These are phyloP conservation scores for Oidiodendron maius DNA, from an alignment of 495 filamentous ascomycete species.

Conservation along the genomic window DNA sequence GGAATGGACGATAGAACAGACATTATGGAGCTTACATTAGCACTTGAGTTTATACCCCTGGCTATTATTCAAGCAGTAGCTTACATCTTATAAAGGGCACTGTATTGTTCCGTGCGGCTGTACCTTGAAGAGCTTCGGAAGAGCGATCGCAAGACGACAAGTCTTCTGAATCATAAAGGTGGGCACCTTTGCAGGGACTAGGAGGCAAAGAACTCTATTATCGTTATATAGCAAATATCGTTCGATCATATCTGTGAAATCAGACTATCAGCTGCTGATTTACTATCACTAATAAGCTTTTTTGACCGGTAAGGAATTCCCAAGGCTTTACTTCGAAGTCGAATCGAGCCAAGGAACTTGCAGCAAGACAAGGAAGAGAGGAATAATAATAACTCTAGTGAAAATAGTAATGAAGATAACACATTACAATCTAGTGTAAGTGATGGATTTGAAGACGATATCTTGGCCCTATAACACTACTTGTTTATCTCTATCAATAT, in stretches of 20 bases:
- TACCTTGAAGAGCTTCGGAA: conserved; percentile 32
- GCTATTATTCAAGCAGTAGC: no score
- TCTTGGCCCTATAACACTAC: conserved; percentile 31
- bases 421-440: conserved; percentile 13
- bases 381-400: background rate
- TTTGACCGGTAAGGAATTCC: conserved; percentile 27
- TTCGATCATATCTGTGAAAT: no score
- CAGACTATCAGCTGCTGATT: conserved; percentile 21
- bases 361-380: background rate
- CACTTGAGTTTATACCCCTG: conserved; percentile 37
- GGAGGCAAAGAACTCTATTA: conserved; percentile 31
- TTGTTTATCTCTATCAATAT: conserved; percentile 28
- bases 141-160: conserved; percentile 26
- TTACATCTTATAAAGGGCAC: conserved; percentile 26
- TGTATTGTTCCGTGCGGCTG: conserved; percentile 19
- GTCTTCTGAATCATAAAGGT: conserved; percentile 29
- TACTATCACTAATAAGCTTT: no score
- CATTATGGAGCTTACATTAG: conserved; percentile 16
- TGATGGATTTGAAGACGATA: conserved; percentile 34
- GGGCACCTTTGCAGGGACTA: conserved; percentile 32
- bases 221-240: conserved; percentile 38
- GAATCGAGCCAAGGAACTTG: background rate
- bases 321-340: conserved; percentile 12
- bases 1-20: conserved; percentile 4
- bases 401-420: conserved; percentile 14